Conservation (phyloP, 495 filamentous ascomycete species). For the Tuber indicum region DNA sequence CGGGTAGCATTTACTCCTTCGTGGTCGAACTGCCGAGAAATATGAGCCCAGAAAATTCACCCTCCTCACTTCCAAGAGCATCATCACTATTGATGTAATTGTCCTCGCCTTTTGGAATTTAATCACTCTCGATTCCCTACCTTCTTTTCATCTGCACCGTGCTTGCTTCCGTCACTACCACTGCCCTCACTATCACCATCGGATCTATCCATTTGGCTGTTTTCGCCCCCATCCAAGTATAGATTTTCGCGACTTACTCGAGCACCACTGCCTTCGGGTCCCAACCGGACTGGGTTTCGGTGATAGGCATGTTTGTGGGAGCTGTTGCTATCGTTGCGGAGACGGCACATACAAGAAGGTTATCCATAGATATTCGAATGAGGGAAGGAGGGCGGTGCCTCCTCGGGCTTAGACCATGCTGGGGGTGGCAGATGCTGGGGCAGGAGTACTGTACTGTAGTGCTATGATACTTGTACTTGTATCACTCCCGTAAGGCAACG, state of each 20-base stretch:
- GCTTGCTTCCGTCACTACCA: conserved; percentile 27
- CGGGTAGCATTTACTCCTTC: too few relatives aligned
- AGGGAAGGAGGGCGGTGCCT: too few relatives aligned
- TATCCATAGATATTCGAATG: too few relatives aligned
- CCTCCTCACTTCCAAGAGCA: conserved; percentile 57
- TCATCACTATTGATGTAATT: conserved; percentile 61
- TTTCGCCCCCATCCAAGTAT: conserved; percentile 44
- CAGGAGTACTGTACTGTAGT: too few relatives aligned
- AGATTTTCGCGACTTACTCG: conserved; percentile 69
- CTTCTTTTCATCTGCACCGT: conserved; percentile 18
- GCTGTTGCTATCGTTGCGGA: too few relatives aligned
- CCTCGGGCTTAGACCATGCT: too few relatives aligned
- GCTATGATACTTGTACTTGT: too few relatives aligned
- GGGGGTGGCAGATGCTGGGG: too few relatives aligned
- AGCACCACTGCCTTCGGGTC: conserved; percentile 79
- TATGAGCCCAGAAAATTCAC: conserved; percentile 50
- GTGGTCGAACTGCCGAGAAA: conserved; percentile 53
- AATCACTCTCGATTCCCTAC: conserved; percentile 9
- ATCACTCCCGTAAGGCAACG: too few relatives aligned
- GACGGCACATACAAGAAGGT: too few relatives aligned
- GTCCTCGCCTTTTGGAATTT: conserved; percentile 27
- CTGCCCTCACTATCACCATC: conserved; percentile 35
- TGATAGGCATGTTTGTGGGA: too few relatives aligned
- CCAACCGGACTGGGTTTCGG: conserved; percentile 52
- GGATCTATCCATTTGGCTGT: neutral